phyloP scores from a whole-genome alignment of 106 monocot species.

The Agapanthus africanus region DNA sequence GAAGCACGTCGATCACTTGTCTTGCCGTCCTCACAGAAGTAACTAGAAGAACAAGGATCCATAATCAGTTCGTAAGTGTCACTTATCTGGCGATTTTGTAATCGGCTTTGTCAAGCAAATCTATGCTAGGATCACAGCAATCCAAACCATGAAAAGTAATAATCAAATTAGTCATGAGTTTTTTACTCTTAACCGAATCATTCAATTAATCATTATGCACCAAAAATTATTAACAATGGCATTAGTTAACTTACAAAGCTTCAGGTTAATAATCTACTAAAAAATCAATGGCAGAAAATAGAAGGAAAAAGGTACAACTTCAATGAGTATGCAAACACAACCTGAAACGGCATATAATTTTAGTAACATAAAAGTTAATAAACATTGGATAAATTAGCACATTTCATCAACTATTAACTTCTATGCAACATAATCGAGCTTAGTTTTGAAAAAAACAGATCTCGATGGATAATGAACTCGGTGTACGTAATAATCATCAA shows the following conservation, averaged over 20 bases:
- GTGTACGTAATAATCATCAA: no score
- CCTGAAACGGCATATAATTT: no score
- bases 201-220: background rate
- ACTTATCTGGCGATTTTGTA: background rate
- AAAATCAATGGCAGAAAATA: background rate
- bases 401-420: no score
- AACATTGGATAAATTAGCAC: no score
- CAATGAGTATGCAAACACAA: no score
- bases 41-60: slow-evolving; percentile 29
- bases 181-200: background rate
- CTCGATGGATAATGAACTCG: no score
- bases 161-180: background rate
- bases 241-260: background rate
- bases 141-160: background rate
- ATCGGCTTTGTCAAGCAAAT: background rate
- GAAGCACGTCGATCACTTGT: slow-evolving; percentile 56
- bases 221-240: background rate
- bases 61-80: background rate
- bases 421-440: no score
- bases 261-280: background rate
- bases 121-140: background rate
- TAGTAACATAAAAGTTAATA: no score
- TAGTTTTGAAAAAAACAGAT: no score
- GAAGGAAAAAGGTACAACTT: no score
- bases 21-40: slow-evolving; percentile 59